phyloP scores from a whole-genome alignment of 768 basidiomycete genomes.

The Peribolospora baueri region DNA sequence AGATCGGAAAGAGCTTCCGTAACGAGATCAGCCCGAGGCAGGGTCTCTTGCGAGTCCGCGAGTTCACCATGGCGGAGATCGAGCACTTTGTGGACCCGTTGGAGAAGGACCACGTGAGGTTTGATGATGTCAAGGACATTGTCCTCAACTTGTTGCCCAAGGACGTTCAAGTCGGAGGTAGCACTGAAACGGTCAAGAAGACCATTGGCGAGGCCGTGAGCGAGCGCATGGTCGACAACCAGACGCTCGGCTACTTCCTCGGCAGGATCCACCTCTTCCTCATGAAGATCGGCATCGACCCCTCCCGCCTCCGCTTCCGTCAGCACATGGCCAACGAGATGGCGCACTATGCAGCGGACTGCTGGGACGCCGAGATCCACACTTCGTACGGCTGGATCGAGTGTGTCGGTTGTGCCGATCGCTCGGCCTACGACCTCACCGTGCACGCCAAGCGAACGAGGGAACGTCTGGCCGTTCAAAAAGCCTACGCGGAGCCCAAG shows the following conservation, averaged over 20 bases:
- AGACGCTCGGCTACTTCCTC: conserved; percentile 93
- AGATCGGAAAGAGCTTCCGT: conserved; percentile 84
- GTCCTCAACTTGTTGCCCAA: conserved; percentile 55
- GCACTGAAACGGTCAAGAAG: conserved; percentile 37
- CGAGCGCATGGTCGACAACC: conserved; percentile 67
- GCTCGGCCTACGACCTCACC: conserved; percentile 82
- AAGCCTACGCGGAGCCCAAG: conserved; percentile 63
- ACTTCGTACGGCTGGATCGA: conserved; percentile 89
- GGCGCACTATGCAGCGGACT: conserved; percentile 97
- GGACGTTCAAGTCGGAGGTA: conserved; percentile 53
- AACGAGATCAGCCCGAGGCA: conserved; percentile 97
- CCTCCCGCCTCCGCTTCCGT: conserved; percentile 59
- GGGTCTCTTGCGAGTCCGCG: conserved; percentile 77
- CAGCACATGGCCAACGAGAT: conserved; percentile 99
- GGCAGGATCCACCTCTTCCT: conserved; percentile 78
- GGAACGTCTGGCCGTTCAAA: conserved; percentile 56
- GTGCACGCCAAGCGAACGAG: conserved; percentile 73
- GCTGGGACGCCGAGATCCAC: conserved; percentile 97
- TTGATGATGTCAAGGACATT: conserved; percentile 52
- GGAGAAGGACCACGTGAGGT: conserved; percentile 68
- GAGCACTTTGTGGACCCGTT: conserved; percentile 94
- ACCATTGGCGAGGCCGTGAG: conserved; percentile 71
- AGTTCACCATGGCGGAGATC: conserved; percentile 99
- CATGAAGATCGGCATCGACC: conserved; percentile 69
- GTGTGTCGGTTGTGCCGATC: conserved; percentile 96